Percentiles rank a stretch among this genome's conserved stretches.
phyloP scores from a whole-genome alignment of 345 rosid genomes.

The Angophora floribunda region DNA sequence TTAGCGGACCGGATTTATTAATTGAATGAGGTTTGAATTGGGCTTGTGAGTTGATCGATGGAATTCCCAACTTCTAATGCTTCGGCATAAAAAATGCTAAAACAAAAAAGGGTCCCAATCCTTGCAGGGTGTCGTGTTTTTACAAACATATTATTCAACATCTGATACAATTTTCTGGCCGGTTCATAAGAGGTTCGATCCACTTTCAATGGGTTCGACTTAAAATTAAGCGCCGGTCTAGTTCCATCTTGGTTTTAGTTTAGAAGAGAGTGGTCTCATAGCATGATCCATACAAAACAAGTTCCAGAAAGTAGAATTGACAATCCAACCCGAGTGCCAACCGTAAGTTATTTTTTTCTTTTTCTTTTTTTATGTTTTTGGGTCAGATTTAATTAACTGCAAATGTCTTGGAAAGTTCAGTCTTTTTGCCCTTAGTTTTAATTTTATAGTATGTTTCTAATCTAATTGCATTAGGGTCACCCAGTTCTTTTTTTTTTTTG shows the following conservation, averaged over 20 bases:
- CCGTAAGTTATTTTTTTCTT: neutral
- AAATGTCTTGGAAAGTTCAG: neutral
- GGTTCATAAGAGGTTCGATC: neutral
- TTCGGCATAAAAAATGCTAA: no score
- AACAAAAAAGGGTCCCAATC: neutral
- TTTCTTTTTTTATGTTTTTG: neutral
- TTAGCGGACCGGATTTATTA: no score
- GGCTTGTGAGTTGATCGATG: no score
- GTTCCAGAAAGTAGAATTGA: neutral
- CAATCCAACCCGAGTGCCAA: neutral
- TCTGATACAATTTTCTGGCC: neutral
- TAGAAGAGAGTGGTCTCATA: neutral
- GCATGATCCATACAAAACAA: neutral
- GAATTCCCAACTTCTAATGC: no score
- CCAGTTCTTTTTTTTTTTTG: no score
- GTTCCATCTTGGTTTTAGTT: neutral
- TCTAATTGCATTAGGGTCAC: neutral
- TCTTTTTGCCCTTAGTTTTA: neutral
- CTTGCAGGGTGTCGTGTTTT: neutral
- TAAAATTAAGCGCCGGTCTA: neutral
- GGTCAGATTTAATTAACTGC: neutral
- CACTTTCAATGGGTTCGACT: neutral
- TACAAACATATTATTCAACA: neutral
- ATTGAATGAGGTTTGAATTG: no score
- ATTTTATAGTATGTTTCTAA: neutral